Conservation (phyloP, 2,329 filamentous ascomycete genomes). For the Diaporthe sp. region DNA sequence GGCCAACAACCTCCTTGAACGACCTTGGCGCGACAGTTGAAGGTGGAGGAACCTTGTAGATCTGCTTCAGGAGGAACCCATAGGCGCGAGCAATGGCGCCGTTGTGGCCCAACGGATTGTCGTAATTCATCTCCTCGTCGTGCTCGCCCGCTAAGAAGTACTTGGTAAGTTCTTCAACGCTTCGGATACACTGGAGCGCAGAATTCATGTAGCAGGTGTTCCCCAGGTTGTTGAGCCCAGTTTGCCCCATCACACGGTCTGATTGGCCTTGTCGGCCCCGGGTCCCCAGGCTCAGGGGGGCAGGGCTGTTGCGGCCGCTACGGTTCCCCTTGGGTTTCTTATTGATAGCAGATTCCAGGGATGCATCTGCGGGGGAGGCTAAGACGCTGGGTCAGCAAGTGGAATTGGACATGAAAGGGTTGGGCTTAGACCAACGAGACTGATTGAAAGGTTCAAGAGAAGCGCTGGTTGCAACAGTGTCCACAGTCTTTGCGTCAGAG, state of each 20-base stretch:
- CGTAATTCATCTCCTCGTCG: constrained; percentile 82
- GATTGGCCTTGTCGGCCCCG: constrained; percentile 79
- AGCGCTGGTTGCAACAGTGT: constrained; percentile 35
- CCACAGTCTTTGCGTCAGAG: constrained; percentile 31
- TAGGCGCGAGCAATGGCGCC: constrained; percentile 91
- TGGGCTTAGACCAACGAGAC: constrained; percentile 40
- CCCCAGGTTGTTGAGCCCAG: constrained; percentile 88
- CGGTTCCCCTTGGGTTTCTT: constrained; percentile 47
- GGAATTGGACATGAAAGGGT: neutral
- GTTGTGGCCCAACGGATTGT: constrained; percentile 86
- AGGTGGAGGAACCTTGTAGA: constrained; percentile 76
- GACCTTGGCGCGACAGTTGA: constrained; percentile 80
- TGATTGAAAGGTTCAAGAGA: constrained; percentile 37
- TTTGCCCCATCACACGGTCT: constrained; percentile 78
- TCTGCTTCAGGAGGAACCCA: constrained; percentile 77
- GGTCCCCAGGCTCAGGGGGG: constrained; percentile 69
- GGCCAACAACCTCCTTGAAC: constrained; percentile 86
- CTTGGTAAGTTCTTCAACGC: constrained; percentile 90
- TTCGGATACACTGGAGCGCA: constrained; percentile 92
- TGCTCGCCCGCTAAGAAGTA: constrained; percentile 86
- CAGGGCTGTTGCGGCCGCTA: constrained; percentile 77
- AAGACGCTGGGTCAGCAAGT: constrained; percentile 5
- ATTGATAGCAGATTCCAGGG: constrained; percentile 2
- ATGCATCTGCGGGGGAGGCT: constrained; percentile 38
- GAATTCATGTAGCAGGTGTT: constrained; percentile 99